Conservation (phyloP, 208 protist genomes). For the Acanthamoeba quina region DNA sequence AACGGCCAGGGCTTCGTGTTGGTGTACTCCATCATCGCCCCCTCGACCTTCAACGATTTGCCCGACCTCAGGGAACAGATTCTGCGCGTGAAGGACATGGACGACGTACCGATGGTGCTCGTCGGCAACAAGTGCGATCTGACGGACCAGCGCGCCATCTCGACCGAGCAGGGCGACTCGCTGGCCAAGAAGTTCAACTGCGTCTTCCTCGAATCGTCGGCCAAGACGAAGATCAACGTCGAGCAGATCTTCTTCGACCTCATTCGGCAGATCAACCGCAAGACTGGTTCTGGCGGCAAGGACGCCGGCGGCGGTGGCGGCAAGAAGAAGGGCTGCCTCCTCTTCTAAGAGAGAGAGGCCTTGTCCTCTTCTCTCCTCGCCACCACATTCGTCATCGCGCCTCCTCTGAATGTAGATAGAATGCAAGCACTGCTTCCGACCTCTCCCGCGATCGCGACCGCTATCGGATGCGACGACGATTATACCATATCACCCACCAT, state of each 20-base stretch:
- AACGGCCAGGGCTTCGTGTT: conserved; percentile 92
- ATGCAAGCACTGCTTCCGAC: too few relatives aligned
- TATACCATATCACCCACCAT: neutral
- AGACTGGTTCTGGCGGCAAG: conserved; percentile 3
- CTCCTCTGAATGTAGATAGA: neutral
- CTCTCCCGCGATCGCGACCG: neutral
- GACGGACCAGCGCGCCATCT: conserved; percentile 86
- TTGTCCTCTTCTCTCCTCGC: too few relatives aligned
- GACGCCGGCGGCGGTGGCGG: conserved; percentile 8
- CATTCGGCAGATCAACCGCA: conserved; percentile 86
- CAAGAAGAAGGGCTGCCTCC: conserved; percentile 62
- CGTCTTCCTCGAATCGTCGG: conserved; percentile 87
- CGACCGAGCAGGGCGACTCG: conserved; percentile 84
- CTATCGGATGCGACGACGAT: neutral
- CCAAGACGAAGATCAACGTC: conserved; percentile 89
- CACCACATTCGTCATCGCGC: neutral
- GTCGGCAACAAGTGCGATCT: conserved; percentile 90
- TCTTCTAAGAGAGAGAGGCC: conserved; percentile 9
- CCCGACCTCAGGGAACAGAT: conserved; percentile 90
- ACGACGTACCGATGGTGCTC: conserved; percentile 84
- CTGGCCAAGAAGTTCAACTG: conserved; percentile 84
- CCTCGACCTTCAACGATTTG: conserved; percentile 89
- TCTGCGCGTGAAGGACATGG: conserved; percentile 89
- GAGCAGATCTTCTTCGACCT: conserved; percentile 88
- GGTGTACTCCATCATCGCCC: conserved; percentile 90